Conservation (phyloP, 345 rosid genomes). For the Eucalyptus caleyi region DNA sequence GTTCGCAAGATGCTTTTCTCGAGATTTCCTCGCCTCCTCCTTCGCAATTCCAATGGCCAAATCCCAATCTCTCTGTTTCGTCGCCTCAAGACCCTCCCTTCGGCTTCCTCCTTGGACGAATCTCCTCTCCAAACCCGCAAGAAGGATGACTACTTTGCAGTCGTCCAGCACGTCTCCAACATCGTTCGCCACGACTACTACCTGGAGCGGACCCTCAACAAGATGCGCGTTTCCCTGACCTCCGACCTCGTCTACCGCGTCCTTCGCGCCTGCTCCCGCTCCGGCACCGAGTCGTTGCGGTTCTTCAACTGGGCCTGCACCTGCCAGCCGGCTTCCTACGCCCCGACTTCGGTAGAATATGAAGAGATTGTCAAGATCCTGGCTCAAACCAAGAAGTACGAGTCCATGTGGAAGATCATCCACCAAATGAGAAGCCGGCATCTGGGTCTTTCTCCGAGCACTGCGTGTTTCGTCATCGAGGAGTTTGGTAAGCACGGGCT, state of each 20-base stretch:
- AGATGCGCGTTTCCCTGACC: constrained; percentile 32
- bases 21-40: not conserved
- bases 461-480: constrained; percentile 63
- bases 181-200: constrained; percentile 67
- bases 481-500: constrained; percentile 69
- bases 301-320: constrained; percentile 87
- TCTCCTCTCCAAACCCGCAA: not conserved
- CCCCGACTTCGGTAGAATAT: constrained; percentile 56
- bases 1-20: not conserved
- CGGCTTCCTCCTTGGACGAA: not conserved
- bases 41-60: not conserved
- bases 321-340: constrained; percentile 19
- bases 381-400: constrained; percentile 38
- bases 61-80: not conserved
- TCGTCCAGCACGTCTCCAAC: constrained; percentile 76
- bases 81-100: not conserved
- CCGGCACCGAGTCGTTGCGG: constrained; percentile 58
- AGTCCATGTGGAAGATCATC: constrained; percentile 80
- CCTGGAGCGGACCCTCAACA: constrained; percentile 67
- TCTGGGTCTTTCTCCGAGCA: constrained; percentile 39
- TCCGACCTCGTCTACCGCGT: constrained; percentile 82
- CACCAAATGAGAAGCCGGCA: constrained; percentile 45
- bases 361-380: constrained; percentile 66
- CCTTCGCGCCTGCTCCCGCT: constrained; percentile 63
- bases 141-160: constrained; percentile 69